Conservation (phyloP, 139 green algal species). For the Chlorokybus atmophyticus region DNA sequence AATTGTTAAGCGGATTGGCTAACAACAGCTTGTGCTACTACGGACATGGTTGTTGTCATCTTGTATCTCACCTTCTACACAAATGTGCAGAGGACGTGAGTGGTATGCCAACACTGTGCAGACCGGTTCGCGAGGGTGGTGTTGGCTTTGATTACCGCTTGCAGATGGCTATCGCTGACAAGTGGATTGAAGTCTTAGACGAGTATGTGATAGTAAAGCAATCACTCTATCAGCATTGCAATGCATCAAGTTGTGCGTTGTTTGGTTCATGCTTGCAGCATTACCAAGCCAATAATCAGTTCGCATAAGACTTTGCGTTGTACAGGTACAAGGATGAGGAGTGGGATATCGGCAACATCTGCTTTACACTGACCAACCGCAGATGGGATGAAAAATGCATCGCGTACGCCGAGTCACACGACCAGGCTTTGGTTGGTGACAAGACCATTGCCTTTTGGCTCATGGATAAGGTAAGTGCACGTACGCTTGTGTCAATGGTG, state of each 20-base stretch:
- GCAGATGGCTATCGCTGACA: slow-evolving; percentile 98
- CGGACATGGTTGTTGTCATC: too few relatives aligned
- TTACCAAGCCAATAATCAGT: not conserved
- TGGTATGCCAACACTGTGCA: slow-evolving; percentile 89
- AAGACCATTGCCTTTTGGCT: slow-evolving; percentile 99
- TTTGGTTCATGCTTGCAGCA: slow-evolving; percentile 7
- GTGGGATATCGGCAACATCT: slow-evolving; percentile 88
- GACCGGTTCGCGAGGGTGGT: slow-evolving; percentile 65
- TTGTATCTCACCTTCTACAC: too few relatives aligned
- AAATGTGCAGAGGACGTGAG: slow-evolving; percentile 81
- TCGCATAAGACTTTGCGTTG: slow-evolving; percentile 10
- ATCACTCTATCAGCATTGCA: too few relatives aligned
- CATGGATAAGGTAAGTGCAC: slow-evolving; percentile 80
- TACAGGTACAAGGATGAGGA: slow-evolving; percentile 55
- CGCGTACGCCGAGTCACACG: slow-evolving; percentile 87
- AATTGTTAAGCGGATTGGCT: too few relatives aligned
- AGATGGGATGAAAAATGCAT: slow-evolving; percentile 81
- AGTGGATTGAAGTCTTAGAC: slow-evolving; percentile 85
- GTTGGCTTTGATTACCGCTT: slow-evolving; percentile 98
- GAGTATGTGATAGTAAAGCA: slow-evolving; percentile 5
- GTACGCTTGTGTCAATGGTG: too few relatives aligned
- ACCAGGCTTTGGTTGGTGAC: slow-evolving; percentile 88
- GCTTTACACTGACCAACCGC: slow-evolving; percentile 88
- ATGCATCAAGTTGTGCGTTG: not conserved
- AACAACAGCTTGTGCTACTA: too few relatives aligned